Evolutionary conservation across 306 rosid species (phyloP), one percentile per base, ranked within the genome.

Genomic region (Glycine latifolia): DNA sequence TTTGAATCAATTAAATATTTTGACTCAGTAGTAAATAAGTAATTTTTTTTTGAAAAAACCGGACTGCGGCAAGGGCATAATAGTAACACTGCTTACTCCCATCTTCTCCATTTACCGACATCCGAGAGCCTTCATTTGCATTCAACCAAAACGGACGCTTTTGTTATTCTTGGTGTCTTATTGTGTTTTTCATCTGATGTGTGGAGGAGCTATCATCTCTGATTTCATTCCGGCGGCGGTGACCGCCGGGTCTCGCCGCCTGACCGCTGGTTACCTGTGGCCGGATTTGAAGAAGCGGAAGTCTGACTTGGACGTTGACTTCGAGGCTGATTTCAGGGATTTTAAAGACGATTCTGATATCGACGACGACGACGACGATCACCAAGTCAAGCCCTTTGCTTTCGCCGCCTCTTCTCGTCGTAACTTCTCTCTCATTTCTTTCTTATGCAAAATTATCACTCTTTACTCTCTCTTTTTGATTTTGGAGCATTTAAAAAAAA

Each of bases 151-250:
- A 26, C 31, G 31, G 31, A 26, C 31, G 31, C 31, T 26, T 26
- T 26, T 26, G 31, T 26, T 26, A 26, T 26, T 20, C 26, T 20
- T 26, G 2, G 31, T 26, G 31, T 26, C 31, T 26, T 26, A 0
- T 26, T 26, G 31, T 26, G 31, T 26, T 26, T 26, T 26, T 26
- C 31, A 1, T 26, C 31, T 35, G 78, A 94, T 94, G 98, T 94
- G 98, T 81, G 98, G 98, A 71, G 98, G 98, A 47, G 91, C 98
- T 84, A 91, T 94, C 11, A 94, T 94, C 83, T 90, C 98, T 76
- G 98, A 78, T 52, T 89, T 91, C 83, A 91, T 90, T 20, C 82
- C 88, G 55, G 76, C 92, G 77, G 50, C 67, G 6, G 71, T 44
- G 16, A 44, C 33, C 52, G 67, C 58, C 8, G 71, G 78, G 80